Evolutionary conservation across 2,329 filamentous ascomycete species (phyloP), one percentile per base, ranked within the genome.

Genomic region (Fusarium beomiforme): DNA sequence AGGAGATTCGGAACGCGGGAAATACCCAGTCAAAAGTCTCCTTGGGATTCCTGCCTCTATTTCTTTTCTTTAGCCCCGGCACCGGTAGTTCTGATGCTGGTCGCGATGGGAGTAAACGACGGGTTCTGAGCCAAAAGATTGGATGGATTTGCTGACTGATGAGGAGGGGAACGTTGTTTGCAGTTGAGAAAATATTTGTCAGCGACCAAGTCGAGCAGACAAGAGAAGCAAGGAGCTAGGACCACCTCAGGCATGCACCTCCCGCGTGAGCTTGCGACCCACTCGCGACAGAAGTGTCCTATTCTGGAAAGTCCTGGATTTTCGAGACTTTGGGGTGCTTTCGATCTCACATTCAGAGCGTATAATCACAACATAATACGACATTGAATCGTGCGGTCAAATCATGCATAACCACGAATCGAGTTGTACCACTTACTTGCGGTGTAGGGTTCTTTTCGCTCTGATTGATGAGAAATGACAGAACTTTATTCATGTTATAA

Each of bases 181-280:
- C 42, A 72, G 53, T 37, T 69, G 63, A 47, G 49, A 69, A 71
- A 70, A 64, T 67, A 75, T 76, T 76, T 76, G 75, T 76, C 75
- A 76, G 75, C 75, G 75, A 61, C 36, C 42, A 66, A n/a, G 19
- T 29, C 11, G 37, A 33, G 29, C 51, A 51, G 37, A 41, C 19
- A 42, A 50, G 37, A 43, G 56, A 44, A 41, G 64, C 29, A 64
- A 36, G 58, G 66, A 72, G 59, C 70, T 68, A 62, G 62, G 70
- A 59, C 70, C 70, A 73, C 39, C 34, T 29, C 31, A 50, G 21
- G 19, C 41, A 43, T 64, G 31, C 58, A 70, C 29, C 34, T 47
- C 46, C 43, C 36, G 54, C 39, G 31, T 50, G 51, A 56, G 59
- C 46, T 37, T 42, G 62, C 21, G 12, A 59, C 42, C 63, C 64